These are phyloP conservation scores for Beauveria varroae DNA, from an alignment of 2,329 filamentous ascomycete genomes.

Conservation along the genomic window DNA sequence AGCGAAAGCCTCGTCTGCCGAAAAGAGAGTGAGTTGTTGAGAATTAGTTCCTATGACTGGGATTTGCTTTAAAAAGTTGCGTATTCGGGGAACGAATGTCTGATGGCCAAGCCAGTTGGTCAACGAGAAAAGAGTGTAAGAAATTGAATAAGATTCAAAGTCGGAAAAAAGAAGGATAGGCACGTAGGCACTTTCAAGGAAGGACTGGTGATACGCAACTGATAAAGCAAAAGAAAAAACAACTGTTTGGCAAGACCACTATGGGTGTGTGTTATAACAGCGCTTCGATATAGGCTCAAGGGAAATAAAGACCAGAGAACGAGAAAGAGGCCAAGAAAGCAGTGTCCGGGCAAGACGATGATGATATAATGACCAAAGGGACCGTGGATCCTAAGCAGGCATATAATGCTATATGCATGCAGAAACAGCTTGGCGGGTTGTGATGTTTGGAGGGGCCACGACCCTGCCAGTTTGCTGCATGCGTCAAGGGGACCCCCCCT, in stretches of 20 bases:
- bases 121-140: conserved; percentile 23
- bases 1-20: conserved; percentile 1
- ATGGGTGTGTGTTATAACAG: not conserved
- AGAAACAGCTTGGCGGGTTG: conserved; percentile 11
- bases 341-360: conserved; percentile 5
- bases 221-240: not conserved
- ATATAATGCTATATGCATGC: not conserved
- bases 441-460: conserved; percentile 11
- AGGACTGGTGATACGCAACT: conserved; percentile 11
- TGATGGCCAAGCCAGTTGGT: conserved; percentile 51
- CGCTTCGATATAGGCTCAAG: not conserved
- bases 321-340: not conserved
- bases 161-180: conserved; percentile 19
- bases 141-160: conserved; percentile 34
- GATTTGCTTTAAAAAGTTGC: not conserved
- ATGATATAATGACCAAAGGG: not conserved
- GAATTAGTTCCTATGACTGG: not conserved
- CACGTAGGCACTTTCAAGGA: conserved; percentile 19
- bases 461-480: conserved; percentile 3
- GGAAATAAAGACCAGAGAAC: not conserved
- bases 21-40: not conserved
- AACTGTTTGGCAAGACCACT: conserved; percentile 5
- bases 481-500: conserved; percentile 8
- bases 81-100: conserved; percentile 41
- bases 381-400: not conserved